Conservation (phyloP, 306 rosid species). For the Vachellia collinsii region DNA sequence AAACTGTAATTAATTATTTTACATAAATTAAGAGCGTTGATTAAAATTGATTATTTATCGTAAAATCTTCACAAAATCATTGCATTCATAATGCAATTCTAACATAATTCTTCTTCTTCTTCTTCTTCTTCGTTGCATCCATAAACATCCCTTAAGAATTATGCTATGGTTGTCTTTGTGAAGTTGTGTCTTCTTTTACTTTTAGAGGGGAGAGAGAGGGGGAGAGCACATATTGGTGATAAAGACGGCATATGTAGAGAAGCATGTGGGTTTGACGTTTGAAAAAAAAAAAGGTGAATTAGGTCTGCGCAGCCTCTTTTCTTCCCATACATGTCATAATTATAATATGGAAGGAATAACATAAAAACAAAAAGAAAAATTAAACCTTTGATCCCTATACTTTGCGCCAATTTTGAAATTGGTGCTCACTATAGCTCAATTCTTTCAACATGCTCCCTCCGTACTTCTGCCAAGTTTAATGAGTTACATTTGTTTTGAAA, state of each 20-base stretch:
- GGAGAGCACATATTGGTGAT: background rate
- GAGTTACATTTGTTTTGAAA: background rate
- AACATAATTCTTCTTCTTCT: too few species aligned
- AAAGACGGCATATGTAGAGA: background rate
- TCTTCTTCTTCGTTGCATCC: background rate
- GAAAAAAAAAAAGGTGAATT: constrained; percentile 31
- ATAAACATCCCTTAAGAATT: background rate
- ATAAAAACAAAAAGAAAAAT: background rate
- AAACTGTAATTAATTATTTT: too few species aligned
- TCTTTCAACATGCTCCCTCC: background rate
- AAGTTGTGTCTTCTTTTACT: background rate
- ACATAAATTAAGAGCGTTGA: background rate
- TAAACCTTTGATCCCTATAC: background rate
- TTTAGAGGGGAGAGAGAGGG: background rate
- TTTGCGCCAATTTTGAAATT: background rate
- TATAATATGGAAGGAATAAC: constrained; percentile 21
- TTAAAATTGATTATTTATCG: too few species aligned
- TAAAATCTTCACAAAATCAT: too few species aligned
- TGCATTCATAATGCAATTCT: too few species aligned
- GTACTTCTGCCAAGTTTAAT: background rate
- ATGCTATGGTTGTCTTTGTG: background rate
- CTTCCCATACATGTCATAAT: background rate
- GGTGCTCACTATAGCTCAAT: background rate
- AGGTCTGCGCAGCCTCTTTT: constrained; percentile 58
- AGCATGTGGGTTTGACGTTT: constrained; percentile 63